Evolutionary conservation across 2,329 filamentous ascomycete genomes (phyloP).

Genomic region (Aspergillus transmontanensis): DNA sequence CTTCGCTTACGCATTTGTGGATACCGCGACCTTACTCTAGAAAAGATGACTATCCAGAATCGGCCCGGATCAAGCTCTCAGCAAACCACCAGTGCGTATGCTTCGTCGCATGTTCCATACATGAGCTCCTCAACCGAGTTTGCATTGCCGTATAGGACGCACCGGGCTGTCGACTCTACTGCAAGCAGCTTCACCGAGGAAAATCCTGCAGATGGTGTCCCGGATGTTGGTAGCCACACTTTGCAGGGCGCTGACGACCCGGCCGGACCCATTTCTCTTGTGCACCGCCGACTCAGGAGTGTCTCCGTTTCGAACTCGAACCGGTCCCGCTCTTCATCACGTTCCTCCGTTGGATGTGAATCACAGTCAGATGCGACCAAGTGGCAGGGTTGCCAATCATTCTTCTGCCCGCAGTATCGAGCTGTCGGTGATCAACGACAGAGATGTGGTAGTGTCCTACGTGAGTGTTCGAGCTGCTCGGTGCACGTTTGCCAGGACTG

Average conservation of each 20-base stretch:
- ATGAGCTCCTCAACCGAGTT: conserved; percentile 24
- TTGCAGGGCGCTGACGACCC: conserved; percentile 25
- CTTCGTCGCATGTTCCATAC: conserved; percentile 14
- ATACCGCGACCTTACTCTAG: conserved; percentile 56
- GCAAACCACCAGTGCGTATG: conserved; percentile 5
- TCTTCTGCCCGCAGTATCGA: conserved; percentile 50
- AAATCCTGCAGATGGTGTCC: conserved; percentile 28
- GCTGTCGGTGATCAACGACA: conserved; percentile 48
- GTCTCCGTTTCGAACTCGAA: conserved; percentile 44
- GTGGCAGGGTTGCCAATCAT: conserved; percentile 53
- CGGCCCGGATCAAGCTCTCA: conserved; percentile 20
- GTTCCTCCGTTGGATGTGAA: conserved; percentile 41
- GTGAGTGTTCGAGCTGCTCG: conserved; percentile 49
- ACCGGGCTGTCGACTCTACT: conserved; percentile 32
- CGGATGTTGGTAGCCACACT: conserved; percentile 25
- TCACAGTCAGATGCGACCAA: conserved; percentile 37
- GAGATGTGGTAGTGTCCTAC: conserved; percentile 46
- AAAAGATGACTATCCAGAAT: conserved; percentile 47
- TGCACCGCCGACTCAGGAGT: conserved; percentile 37
- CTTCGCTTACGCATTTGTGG: conserved; percentile 61
- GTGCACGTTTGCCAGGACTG: conserved; percentile 52
- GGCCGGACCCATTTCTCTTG: conserved; percentile 23
- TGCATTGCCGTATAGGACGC: conserved; percentile 33
- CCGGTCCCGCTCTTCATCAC: conserved; percentile 44
- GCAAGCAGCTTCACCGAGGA: conserved; percentile 41